phyloP scores from a whole-genome alignment of 2,329 filamentous ascomycete species.

The Alternaria sp. region DNA sequence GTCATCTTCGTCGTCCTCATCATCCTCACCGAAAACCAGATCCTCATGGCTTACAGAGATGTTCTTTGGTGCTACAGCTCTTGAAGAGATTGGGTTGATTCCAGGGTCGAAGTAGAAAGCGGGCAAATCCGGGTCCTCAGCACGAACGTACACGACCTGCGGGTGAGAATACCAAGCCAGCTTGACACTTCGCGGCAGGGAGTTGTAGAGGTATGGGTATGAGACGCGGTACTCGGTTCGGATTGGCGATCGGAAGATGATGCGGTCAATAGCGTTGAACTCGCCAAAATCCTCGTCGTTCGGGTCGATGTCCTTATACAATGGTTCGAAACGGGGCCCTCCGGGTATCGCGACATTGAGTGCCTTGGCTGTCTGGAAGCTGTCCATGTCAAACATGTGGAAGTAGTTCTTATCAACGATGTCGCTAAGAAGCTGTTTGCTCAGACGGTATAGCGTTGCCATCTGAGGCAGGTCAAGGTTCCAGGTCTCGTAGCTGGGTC shows the following conservation, averaged over 20 bases:
- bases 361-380: conserved; percentile 94
- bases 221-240: conserved; percentile 95
- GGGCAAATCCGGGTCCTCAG: conserved; percentile 86
- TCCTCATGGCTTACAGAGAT: conserved; percentile 92
- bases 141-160: conserved; percentile 86
- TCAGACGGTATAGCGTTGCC: conserved; percentile 91
- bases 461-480: conserved; percentile 93
- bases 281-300: conserved; percentile 99
- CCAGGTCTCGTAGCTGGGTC: conserved; percentile 96
- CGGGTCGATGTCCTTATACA: conserved; percentile 98
- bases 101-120: conserved; percentile 98
- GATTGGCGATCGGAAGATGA: conserved; percentile 95
- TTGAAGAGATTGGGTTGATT: conserved; percentile 96
- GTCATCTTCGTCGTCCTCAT: conserved; percentile 80
- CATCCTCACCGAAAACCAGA: conserved; percentile 86
- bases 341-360: conserved; percentile 98
- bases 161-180: conserved; percentile 93
- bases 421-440: conserved; percentile 88
- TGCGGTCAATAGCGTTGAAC: conserved; percentile 98
- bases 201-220: conserved; percentile 95
- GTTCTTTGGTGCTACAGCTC: conserved; percentile 92
- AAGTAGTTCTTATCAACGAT: conserved; percentile 97
- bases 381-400: conserved; percentile 94
- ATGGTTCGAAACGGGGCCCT: conserved; percentile 91
- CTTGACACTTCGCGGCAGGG: conserved; percentile 90